Evolutionary conservation across 495 filamentous ascomycete species (phyloP), one percentile per base, ranked within the genome.

Genomic region (Podospora conica): DNA sequence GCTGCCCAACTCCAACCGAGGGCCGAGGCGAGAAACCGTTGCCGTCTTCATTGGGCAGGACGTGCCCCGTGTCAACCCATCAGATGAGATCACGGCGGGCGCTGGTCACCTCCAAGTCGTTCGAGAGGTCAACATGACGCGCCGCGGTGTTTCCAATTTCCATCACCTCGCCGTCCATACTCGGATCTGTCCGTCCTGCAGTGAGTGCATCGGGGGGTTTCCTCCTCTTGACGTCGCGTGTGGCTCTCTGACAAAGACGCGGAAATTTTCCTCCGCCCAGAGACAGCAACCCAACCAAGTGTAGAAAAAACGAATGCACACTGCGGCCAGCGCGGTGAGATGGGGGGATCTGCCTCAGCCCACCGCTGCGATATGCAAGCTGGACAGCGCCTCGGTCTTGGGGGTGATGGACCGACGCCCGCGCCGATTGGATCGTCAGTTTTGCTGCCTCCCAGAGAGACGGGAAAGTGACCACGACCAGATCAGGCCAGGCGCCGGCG

Each of bases 1-100:
- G 55, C 11, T 57, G 55, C 55, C 22, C 55, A 27, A 57, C 18
- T 18, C 22, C 55, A 24, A 15, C 55, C 40, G 40, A n/a, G n/a
- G n/a, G n/a, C n/a, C n/a, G n/a, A n/a, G n/a, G n/a, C n/a, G n/a
- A 27, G 25, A 24, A 57, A 57, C 55, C 55, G 55, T 57, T 57
- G 55, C 22, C 23, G 55, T 27, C 55, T 3, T 57, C 11, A 57
- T 57, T 57, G 55, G 55, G 11, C 7, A 54, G 21, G 23, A 24
- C 20, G 12, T 55, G 21, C 7, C 54, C 20, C 54, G 54, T 55
- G 54, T 23, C 54, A 33, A 33, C 9, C 15, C 15, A 48, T 27
- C 6, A n/a, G 40, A n/a, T 48, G 40, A 48, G 15, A 48, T 48
- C 40, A n/a, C 40, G 18, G 15, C 18, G 1, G 9, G 15, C 18